Evolutionary conservation across 1,284 basidiomycete species (phyloP), one percentile per base, ranked within the genome.

Genomic region (Leccinum variabile): DNA sequence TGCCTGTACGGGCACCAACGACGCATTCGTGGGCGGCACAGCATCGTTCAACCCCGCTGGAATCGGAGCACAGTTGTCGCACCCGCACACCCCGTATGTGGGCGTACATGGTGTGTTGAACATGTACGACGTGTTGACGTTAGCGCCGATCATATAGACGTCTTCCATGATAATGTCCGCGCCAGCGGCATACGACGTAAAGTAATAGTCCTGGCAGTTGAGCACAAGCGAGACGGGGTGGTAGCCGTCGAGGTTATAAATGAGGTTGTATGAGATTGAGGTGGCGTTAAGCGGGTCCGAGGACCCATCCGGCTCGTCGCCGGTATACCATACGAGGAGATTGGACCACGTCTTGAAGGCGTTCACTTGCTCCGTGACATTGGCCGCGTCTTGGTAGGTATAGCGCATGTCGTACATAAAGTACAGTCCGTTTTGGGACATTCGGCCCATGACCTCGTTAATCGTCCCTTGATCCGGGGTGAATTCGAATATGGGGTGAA

Each of bases 401-500:
- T 75, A 79, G 68, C 89, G 81, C 89, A 92, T 91, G 70, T 91
- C 89, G 64, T 91, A 91, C 83, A 91, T 89, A 50, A 90, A 78
- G 68, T 88, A 91, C 30, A 92, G 69, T 0, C 88, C 89, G 1
- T 84, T 81, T 67, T 87, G 80, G 70, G 89, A 83, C 85, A 91
- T 90, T 50, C 82, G 80, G 68, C 89, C 82, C 14, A 91, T 71
- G 13, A 91, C 83, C 18, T 80, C 71, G 5, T 62, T 57, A 18
- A 72, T 22, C 32, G 83, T 79, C 0, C 88, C 75, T 1, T 80
- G 79, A 83, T 35, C 83, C 64, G 69, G 89, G 82, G 67, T 80
- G 65, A 83, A 89, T 1, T 83, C 77, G 1, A 91, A 89, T 28
- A 90, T 79, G 1, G 88, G 84, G 69, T 91, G 89, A 25, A 90